These are phyloP conservation scores for sorghum (Sorghum bicolor) DNA, from an alignment of 176 grass and related monocot genomes.

Conservation along the genomic window DNA sequence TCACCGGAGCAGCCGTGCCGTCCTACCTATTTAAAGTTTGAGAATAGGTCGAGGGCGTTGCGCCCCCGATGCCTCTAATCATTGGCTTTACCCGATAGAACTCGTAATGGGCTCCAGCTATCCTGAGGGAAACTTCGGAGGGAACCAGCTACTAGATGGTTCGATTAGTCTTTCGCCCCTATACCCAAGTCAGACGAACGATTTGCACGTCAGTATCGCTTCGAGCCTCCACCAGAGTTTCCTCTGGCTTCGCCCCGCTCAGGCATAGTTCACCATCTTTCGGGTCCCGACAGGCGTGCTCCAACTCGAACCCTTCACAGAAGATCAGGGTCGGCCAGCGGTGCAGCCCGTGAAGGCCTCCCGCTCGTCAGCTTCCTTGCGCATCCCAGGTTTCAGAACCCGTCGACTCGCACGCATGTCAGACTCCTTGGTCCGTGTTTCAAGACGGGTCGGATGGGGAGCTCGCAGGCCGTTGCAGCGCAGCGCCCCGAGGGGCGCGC, in stretches of 20 bases:
- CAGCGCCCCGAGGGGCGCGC: no score
- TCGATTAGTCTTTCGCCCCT: slow-evolving; percentile 44
- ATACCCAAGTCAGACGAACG: slow-evolving; percentile 29
- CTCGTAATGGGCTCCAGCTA: slow-evolving; percentile 61
- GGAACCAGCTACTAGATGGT: slow-evolving; percentile 54
- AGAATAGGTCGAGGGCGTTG: slow-evolving; percentile 70
- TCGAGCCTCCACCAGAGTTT: slow-evolving; percentile 64
- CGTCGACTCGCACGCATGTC: no score
- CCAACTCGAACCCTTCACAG: slow-evolving; percentile 70
- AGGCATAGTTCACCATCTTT: slow-evolving; percentile 61
- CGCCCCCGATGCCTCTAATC: slow-evolving; percentile 69
- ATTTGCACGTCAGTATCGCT: slow-evolving; percentile 49
- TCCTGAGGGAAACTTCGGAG: slow-evolving; percentile 58
- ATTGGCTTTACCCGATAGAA: slow-evolving; percentile 72
- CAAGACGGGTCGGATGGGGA: slow-evolving; percentile 71
- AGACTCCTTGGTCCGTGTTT: neutral
- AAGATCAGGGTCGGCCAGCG: slow-evolving; percentile 60
- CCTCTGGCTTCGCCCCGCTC: slow-evolving; percentile 64
- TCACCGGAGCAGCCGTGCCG: slow-evolving; percentile 47
- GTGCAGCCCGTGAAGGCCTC: slow-evolving; percentile 18
- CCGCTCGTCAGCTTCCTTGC: neutral
- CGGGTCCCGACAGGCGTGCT: slow-evolving; percentile 57
- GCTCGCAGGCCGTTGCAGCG: slow-evolving; percentile 35
- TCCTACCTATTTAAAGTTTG: slow-evolving; percentile 90
- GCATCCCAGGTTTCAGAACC: no score